Evolutionary conservation across 345 rosid genomes (phyloP), one percentile per base, ranked within the genome.

Genomic region (Citrus cavaleriei): DNA sequence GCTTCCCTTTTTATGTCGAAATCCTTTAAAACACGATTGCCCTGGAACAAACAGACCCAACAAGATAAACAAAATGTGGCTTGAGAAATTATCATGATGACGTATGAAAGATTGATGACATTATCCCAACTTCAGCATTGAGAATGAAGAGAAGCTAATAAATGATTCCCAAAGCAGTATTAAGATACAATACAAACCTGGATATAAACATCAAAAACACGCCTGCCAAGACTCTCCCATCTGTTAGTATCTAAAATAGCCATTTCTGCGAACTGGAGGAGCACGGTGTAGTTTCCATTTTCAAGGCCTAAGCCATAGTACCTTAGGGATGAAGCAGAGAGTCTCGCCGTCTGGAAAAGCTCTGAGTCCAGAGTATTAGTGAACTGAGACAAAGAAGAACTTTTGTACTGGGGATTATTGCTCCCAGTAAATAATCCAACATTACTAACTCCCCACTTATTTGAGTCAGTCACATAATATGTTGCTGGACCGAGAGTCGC

Each of bases 241-340:
- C 77, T 65, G 12, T 25, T 70, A 16, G 81, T 66, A 54, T 78
- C 77, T 38, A 3, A 25, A 55, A 85, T 84, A 28, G 46, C 64
- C 28, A 30, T 73, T 80, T 90, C 93, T 24, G 88, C 85, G 84
- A 90, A 90, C 71, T 80, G 86, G 60, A 90, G 88, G 59, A 46
- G 74, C 54, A 90, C 86, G 62, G 78, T 90, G 80, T 93, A 93
- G 86, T 89, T 88, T 24, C 95, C 98, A 88, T 92, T 92, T 88
- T 93, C 76, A 27, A 93, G 95, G 62, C 98, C 97, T 83, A 93
- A 79, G 13, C 97, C 97, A 37, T 89, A 93, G 84, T 92, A 92
- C 83, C 93, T 87, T 69, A 93, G 70, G 18, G 98, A 92, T 8
- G 93, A 87, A 77, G 94, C 88, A 68, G 98, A 91, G 69, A 88